Base-by-base conservation (phyloP, 306 rosid genomes). In the Castanea crenata region DNA sequence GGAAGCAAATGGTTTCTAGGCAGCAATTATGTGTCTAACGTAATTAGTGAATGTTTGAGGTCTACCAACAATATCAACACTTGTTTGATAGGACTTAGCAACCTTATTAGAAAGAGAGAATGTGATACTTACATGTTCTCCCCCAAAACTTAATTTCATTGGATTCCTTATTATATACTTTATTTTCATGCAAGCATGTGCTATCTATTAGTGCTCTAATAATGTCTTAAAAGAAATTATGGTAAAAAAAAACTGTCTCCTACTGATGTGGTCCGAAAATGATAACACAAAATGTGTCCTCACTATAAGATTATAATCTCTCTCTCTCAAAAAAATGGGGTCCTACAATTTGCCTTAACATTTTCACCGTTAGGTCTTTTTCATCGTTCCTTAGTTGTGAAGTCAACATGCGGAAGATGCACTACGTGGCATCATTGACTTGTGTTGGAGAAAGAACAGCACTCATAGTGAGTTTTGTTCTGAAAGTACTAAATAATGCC, bases 141-240 rank as follows among this genome's bases (percentile, higher is more conserved):
- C 78, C 70, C 69, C 35, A 41, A 59, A 56, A 8, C 55, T 20
- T 56, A 10, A 18, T 9, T 6, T 52, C 88, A 75, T 86, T 69
- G 69, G 83, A 79, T 81, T 77, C 83, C 74, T 71, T 55, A 51
- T 81, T 19, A 59, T 73, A 70, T 41, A 41, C 46, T 41, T 58
- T 74, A 71, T 49, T 81, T 82, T 84, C 92, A 86, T 83, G 90
- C 88, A 84, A 75, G 76, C 97, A 92, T 92, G 97, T 88, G 97
- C 80, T 77, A 32, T 81, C 88, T 74, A 89, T 88, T 82, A 86
- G 77, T 75, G 74, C 41, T 13, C 75, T 82, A 81, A 88, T 89
- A 80, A 82, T 89, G 80, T 54, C 80, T 76, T 29, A 68, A 79
- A 74, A 77, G 80, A 84, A 86, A 83, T 79, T 81, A 76, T 77